These are phyloP conservation scores for Echria macrotheca DNA, from an alignment of 495 filamentous ascomycete genomes.

Conservation along the genomic window DNA sequence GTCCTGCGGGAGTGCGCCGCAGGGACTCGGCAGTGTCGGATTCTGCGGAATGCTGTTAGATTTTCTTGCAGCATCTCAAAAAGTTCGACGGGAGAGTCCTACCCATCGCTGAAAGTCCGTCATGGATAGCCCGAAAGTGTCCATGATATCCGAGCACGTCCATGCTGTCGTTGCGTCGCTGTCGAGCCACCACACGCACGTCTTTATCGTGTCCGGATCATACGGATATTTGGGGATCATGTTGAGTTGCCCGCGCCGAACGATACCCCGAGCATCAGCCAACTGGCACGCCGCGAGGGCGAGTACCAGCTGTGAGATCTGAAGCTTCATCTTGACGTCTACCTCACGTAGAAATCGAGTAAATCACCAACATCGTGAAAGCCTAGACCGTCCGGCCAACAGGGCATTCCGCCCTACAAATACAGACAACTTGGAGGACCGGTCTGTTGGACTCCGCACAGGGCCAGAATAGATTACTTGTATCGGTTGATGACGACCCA, in stretches of 20 bases:
- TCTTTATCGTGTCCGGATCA: constrained; percentile 10
- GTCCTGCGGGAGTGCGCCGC: constrained; percentile 3
- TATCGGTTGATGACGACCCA: neutral
- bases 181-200: constrained; percentile 16
- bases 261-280: neutral
- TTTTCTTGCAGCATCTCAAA: neutral
- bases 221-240: constrained; percentile 14
- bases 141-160: constrained; percentile 3
- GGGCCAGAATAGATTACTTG: too few species aligned
- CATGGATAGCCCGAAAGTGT: constrained; percentile 1
- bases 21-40: constrained; percentile 2
- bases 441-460: too few species aligned
- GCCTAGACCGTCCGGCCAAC: too few species aligned
- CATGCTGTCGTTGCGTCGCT: constrained; percentile 13
- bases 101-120: constrained; percentile 11
- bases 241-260: constrained; percentile 4
- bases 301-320: neutral
- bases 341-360: too few species aligned
- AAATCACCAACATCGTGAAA: too few species aligned
- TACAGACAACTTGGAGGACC: too few species aligned
- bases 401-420: too few species aligned
- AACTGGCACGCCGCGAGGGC: neutral
- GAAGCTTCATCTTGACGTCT: too few species aligned
- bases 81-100: neutral
- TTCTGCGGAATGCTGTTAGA: constrained; percentile 2